phyloP scores from a whole-genome alignment of 2,329 filamentous ascomycete species.

The Penicillium italicum region DNA sequence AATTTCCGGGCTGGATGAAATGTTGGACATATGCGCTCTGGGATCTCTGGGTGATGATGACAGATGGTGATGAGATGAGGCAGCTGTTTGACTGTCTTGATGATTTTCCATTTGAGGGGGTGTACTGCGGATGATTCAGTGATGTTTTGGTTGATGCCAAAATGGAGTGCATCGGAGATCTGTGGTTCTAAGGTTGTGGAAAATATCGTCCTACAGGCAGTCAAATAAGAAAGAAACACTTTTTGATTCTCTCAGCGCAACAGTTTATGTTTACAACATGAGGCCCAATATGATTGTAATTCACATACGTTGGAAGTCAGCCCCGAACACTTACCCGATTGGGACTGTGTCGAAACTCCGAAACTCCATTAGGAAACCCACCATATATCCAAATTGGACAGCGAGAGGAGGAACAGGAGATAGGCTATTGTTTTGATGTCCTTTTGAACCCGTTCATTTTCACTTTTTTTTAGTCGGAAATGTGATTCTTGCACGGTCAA shows the following conservation, averaged over 20 bases:
- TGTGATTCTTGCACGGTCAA: not conserved
- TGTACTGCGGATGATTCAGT: constrained; percentile 3
- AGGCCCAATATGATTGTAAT: too few relatives aligned
- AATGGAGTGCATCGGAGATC: too few relatives aligned
- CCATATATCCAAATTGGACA: not conserved
- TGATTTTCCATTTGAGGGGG: not conserved
- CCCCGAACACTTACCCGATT: not conserved
- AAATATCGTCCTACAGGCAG: too few relatives aligned
- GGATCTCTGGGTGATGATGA: constrained; percentile 12
- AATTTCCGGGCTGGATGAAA: constrained; percentile 11
- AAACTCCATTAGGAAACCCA: not conserved
- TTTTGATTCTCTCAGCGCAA: too few relatives aligned
- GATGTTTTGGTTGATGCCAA: too few relatives aligned
- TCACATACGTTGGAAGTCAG: not conserved
- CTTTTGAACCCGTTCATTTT: not conserved
- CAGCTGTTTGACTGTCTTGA: constrained; percentile 6
- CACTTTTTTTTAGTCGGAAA: not conserved
- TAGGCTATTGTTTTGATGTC: not conserved
- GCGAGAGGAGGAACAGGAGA: not conserved
- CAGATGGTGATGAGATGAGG: constrained; percentile 16
- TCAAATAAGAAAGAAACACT: too few relatives aligned
- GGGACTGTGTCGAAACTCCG: not conserved
- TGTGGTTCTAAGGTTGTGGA: too few relatives aligned
- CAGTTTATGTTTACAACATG: too few relatives aligned
- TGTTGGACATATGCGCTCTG: constrained; percentile 10